These are phyloP conservation scores for Trichoderma asperelloides DNA, from an alignment of 495 filamentous ascomycete genomes.

Conservation along the genomic window DNA sequence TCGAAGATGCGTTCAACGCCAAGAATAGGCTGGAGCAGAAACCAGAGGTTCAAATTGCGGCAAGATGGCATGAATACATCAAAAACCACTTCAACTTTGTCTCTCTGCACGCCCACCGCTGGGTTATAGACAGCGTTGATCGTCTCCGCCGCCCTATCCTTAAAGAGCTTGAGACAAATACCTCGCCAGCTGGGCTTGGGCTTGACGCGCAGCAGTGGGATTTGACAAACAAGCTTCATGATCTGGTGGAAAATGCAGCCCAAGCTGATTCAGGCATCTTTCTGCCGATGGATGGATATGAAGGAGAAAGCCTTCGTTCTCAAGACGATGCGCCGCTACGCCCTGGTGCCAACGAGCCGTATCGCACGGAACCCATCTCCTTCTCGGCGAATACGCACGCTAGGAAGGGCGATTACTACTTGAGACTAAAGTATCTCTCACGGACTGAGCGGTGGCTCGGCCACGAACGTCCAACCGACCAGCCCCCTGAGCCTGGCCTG, in stretches of 20 bases:
- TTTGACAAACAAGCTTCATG: slow-evolving; percentile 5
- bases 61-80: slow-evolving; percentile 6
- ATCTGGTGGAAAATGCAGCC: neutral
- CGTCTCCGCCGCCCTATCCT: slow-evolving; percentile 3
- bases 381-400: neutral
- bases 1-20: slow-evolving; percentile 2
- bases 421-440: slow-evolving; percentile 1
- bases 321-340: neutral
- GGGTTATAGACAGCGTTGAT: neutral
- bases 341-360: neutral
- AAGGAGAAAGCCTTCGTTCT: neutral
- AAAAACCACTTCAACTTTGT: neutral
- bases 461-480: neutral
- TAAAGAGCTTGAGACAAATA: neutral
- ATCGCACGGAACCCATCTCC: neutral
- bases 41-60: neutral
- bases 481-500: neutral
- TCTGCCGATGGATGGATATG: slow-evolving; percentile 7
- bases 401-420: neutral
- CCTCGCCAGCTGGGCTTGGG: no score
- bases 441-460: neutral
- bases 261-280: slow-evolving; percentile 8
- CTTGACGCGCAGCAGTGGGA: neutral
- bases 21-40: neutral
- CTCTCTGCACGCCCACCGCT: neutral